Conservation (phyloP, 2,329 filamentous ascomycete genomes). For the Penicillium sp. region DNA sequence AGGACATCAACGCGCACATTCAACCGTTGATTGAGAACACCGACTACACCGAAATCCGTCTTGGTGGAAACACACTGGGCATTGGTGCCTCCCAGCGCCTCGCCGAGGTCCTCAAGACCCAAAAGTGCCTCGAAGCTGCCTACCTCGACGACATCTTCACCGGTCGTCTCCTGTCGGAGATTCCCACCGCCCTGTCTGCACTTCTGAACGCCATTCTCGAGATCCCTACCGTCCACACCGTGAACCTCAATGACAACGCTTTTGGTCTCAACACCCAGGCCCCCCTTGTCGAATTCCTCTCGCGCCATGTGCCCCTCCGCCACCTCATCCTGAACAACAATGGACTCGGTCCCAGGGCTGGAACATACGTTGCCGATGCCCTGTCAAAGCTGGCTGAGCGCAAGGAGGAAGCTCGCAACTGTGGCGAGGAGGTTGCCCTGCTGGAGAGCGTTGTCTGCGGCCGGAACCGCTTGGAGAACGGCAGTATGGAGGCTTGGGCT, state of each 20-base stretch:
- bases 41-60: slow-evolving; percentile 72
- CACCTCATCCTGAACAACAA: slow-evolving; percentile 98
- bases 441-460: slow-evolving; percentile 97
- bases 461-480: slow-evolving; percentile 91
- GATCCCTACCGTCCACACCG: slow-evolving; percentile 78
- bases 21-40: slow-evolving; percentile 66
- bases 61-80: slow-evolving; percentile 89
- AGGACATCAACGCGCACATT: slow-evolving; percentile 81
- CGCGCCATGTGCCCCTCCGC: slow-evolving; percentile 80
- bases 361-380: slow-evolving; percentile 82
- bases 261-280: slow-evolving; percentile 95
- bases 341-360: slow-evolving; percentile 86
- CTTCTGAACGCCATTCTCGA: slow-evolving; percentile 83
- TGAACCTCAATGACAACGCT: slow-evolving; percentile 97
- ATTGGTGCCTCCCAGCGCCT: slow-evolving; percentile 82
- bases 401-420: slow-evolving; percentile 66
- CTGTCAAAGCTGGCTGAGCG: slow-evolving; percentile 76
- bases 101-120: slow-evolving; percentile 75
- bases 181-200: slow-evolving; percentile 79
- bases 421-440: slow-evolving; percentile 67
- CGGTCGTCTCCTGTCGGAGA: slow-evolving; percentile 85
- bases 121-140: slow-evolving; percentile 74
- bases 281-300: slow-evolving; percentile 86
- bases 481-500: slow-evolving; percentile 94
- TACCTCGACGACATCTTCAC: slow-evolving; percentile 99